Conservation (phyloP, 768 basidiomycete genomes). For the Favolaschia claudopus region DNA sequence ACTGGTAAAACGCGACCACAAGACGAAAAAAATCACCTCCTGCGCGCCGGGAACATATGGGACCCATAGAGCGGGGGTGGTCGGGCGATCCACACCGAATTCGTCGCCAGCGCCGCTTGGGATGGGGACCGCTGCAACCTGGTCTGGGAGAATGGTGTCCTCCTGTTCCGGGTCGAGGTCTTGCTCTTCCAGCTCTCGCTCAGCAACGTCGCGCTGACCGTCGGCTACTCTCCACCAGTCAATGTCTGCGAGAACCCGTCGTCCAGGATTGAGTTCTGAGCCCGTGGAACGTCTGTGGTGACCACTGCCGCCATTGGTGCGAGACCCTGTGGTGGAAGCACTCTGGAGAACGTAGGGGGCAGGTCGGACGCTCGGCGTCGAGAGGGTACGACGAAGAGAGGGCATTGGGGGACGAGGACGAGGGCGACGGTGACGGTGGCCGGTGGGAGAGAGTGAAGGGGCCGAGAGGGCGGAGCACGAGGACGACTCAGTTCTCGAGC, state of each 20-base stretch:
- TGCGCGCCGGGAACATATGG: conserved; percentile 32
- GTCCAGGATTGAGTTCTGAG: conserved; percentile 65
- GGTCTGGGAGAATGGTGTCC: conserved; percentile 49
- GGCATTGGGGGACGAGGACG: no score
- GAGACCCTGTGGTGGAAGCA: conserved; percentile 33
- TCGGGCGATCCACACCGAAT: conserved; percentile 48
- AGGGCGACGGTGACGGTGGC: no score
- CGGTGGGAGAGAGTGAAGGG: no score
- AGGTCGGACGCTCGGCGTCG: conserved; percentile 72
- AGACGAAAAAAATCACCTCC: conserved; percentile 47
- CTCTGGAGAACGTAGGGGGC: conserved; percentile 67
- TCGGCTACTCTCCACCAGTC: conserved; percentile 88
- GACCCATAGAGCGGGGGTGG: conserved; percentile 45
- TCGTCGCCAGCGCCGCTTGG: conserved; percentile 38
- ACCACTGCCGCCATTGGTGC: conserved; percentile 48
- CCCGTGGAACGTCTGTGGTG: conserved; percentile 73
- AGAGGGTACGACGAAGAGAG: conserved; percentile 81
- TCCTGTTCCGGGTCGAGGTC: conserved; percentile 51
- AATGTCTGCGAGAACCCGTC: conserved; percentile 84
- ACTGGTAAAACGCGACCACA: neutral
- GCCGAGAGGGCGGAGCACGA: no score
- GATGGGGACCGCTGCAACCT: conserved; percentile 39
- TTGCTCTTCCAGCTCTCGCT: conserved; percentile 17
- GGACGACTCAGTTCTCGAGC: no score
- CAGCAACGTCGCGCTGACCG: conserved; percentile 60